Conservation (phyloP, 257 asterid species). For the Nicotiana sylvestris region DNA sequence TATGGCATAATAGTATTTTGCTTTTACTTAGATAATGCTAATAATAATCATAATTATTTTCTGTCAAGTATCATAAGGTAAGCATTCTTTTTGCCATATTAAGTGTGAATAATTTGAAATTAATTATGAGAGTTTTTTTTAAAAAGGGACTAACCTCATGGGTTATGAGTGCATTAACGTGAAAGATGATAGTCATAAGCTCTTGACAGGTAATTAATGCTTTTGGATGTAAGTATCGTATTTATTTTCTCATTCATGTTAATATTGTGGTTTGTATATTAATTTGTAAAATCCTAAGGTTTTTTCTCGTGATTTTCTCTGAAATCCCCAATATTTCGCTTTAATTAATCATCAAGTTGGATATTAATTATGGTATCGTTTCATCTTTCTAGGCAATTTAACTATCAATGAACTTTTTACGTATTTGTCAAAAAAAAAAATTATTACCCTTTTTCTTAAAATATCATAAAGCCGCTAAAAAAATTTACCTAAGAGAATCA, state of each 20-base stretch:
- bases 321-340: not conserved
- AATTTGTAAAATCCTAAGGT: not conserved
- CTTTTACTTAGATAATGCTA: slow-evolving; percentile 24
- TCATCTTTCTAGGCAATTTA: not conserved
- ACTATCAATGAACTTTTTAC: not conserved
- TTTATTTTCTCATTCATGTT: not conserved
- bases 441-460: not conserved
- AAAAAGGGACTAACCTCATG: slow-evolving; percentile 28
- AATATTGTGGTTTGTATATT: not conserved
- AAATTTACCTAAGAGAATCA: not conserved
- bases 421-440: not conserved
- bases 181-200: slow-evolving; percentile 19
- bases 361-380: not conserved
- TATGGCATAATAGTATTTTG: slow-evolving; percentile 28
- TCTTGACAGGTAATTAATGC: slow-evolving; percentile 12
- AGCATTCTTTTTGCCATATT: slow-evolving; percentile 26
- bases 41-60: slow-evolving; percentile 28
- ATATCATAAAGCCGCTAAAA: not conserved
- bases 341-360: not conserved
- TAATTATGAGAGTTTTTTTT: slow-evolving; percentile 2
- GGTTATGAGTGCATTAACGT: slow-evolving; percentile 31
- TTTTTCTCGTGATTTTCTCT: not conserved
- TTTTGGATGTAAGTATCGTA: not conserved
- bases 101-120: slow-evolving; percentile 18
- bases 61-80: slow-evolving; percentile 27